Base-by-base conservation (phyloP, 768 basidiomycete species). In the Phlebiopsis flavidoalba region DNA sequence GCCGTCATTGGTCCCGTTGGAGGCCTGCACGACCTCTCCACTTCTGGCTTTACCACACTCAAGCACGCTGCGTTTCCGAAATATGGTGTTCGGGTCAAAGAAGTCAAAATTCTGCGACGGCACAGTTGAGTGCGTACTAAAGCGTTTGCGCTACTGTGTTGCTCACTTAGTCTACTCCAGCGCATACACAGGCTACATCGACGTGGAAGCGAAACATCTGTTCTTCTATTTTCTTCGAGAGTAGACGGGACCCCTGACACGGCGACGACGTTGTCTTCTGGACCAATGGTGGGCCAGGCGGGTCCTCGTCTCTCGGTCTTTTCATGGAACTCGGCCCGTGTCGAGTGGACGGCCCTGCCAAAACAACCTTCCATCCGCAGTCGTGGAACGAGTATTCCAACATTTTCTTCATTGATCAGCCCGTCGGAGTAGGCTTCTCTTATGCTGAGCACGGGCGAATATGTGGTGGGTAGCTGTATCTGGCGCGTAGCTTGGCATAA, bases 161-260 rank as follows among this genome's bases (percentile, higher is more conserved):
- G 2, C 36, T 35, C 37, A 33, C 6, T 31, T 47, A 33, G 5
- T 31, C 19, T 10, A 50, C 40, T 26, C 11, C 43, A 88, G 85
- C 14, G 74, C 80, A 0, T 89, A 87, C 68, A 86, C 88, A 0
- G 88, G 88, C 5, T 89, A 90, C 64, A 85, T 90, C 58, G 87
- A 89, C 60, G 77, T 87, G 50, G 76, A 83, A 66, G 83, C 85
- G 22, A 80, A 84, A 57, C 73, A 73, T 40, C 43, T 73, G 12
- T 73, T 72, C 63, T 79, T 79, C 72, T 77, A 76, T 70, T 83
- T n/a, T 81, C 71, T 81, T 82, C 63, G 80, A 81, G 63, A 77
- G 75, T 26, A 62, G 80, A 46, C 67, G 67, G 14, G 65, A 74
- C 36, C 75, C 74, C 0, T n/a, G 69, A 66, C 37, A 69, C 21